phyloP scores from a whole-genome alignment of 805 yeast genomes.

The Blastobotrys parvus region DNA sequence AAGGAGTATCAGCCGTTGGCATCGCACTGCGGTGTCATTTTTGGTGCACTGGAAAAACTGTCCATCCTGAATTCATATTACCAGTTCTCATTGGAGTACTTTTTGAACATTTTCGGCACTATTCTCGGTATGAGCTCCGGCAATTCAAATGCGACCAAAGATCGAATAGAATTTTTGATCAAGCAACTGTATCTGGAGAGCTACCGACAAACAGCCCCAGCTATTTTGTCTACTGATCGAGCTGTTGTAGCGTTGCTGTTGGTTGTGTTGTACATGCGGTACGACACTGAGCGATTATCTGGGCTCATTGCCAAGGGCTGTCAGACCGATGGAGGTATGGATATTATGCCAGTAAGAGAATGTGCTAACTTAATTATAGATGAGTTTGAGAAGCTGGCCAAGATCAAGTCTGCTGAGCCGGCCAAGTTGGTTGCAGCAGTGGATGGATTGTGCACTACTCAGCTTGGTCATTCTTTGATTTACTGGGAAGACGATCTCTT shows the following conservation, averaged over 20 bases:
- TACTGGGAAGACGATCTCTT: conserved; percentile 9
- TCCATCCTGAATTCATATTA: conserved; percentile 44
- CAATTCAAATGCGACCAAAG: neutral
- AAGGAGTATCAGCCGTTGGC: conserved; percentile 48
- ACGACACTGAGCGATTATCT: neutral
- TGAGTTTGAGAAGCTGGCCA: neutral
- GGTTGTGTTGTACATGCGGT: neutral
- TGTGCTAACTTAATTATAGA: neutral
- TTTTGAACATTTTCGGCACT: conserved; percentile 28
- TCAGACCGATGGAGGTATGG: neutral
- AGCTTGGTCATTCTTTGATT: conserved; percentile 6
- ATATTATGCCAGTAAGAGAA: no score
- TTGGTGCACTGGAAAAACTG: conserved; percentile 37
- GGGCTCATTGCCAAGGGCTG: neutral
- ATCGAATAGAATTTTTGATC: conserved; percentile 29
- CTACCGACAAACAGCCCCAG: conserved; percentile 38
- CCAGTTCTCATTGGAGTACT: conserved; percentile 45
- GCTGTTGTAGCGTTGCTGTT: conserved; percentile 9
- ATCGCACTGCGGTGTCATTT: conserved; percentile 43
- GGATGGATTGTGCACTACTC: conserved; percentile 4
- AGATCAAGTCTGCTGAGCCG: conserved; percentile 4
- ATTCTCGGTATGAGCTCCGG: neutral
- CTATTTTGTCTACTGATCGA: conserved; percentile 38
- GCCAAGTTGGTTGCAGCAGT: conserved; percentile 7
- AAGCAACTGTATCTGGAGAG: conserved; percentile 37